A percentile compares a stretch with the other conserved stretches of the same genome.
Evolutionary conservation across 257 asterid genomes (phyloP).

Genomic region (Oldenlandia corymbosa): DNA sequence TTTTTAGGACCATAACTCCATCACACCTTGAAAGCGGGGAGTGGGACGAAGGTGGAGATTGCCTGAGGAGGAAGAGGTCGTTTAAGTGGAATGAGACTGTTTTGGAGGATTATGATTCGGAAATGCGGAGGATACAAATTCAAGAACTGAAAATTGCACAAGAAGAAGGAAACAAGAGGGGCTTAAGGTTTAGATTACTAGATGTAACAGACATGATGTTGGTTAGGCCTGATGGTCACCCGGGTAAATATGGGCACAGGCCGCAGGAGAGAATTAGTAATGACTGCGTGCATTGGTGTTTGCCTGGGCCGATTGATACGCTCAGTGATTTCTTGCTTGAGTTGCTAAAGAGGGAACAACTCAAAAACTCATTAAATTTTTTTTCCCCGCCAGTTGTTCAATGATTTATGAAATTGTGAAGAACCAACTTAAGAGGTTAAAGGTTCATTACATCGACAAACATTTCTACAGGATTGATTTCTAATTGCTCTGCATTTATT

Average conservation of each 20-base stretch:
- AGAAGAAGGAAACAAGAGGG: conserved; percentile 23
- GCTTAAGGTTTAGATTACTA: conserved; percentile 36
- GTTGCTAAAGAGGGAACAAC: conserved; percentile 34
- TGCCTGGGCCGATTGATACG: conserved; percentile 62
- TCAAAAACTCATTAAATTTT: neutral
- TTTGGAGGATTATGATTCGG: conserved; percentile 23
- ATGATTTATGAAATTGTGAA: too few species aligned
- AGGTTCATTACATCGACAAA: too few species aligned
- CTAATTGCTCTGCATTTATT: too few species aligned
- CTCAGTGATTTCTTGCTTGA: conserved; percentile 49
- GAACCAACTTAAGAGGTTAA: too few species aligned
- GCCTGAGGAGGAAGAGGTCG: conserved; percentile 39
- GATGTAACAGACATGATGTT: conserved; percentile 50
- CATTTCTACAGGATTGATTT: too few species aligned
- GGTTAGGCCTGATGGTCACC: conserved; percentile 61
- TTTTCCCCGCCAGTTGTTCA: too few species aligned
- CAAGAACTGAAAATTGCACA: conserved; percentile 38
- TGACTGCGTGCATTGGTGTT: conserved; percentile 67
- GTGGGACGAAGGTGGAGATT: conserved; percentile 57
- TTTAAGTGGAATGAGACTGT: conserved; percentile 35
- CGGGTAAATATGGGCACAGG: conserved; percentile 58
- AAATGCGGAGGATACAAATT: conserved; percentile 36
- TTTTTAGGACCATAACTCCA: conserved; percentile 39
- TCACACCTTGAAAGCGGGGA: conserved; percentile 47
- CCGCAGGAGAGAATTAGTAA: conserved; percentile 23